Conservation (phyloP, 345 rosid genomes). For the Camelina hispida region DNA sequence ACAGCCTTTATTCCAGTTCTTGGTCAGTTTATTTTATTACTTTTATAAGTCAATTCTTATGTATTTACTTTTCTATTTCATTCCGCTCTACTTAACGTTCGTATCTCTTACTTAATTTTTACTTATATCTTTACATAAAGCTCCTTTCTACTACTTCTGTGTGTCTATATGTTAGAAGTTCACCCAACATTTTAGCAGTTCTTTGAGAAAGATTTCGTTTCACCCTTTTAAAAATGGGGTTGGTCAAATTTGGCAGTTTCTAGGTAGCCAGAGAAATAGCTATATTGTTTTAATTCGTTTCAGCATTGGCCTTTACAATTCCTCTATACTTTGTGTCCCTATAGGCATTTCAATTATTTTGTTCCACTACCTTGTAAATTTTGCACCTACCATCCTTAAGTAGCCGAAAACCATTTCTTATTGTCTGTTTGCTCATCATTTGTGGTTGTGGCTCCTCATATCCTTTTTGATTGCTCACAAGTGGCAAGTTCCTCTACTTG, state of each 20-base stretch:
- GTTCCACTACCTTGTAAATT: background rate
- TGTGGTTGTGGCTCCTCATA: constrained; percentile 9
- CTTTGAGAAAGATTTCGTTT: constrained; percentile 7
- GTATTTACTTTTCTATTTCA: constrained; percentile 39
- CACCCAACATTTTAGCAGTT: background rate
- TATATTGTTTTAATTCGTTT: background rate
- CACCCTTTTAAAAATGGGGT: background rate
- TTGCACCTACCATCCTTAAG: constrained; percentile 15
- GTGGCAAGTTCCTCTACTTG: constrained; percentile 1
- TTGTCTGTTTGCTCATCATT: constrained; percentile 16
- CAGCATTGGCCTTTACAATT: background rate
- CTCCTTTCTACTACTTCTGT: background rate
- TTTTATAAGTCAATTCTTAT: constrained; percentile 22
- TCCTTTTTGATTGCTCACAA: background rate
- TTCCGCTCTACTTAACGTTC: constrained; percentile 22
- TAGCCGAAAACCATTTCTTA: background rate
- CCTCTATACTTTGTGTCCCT: background rate
- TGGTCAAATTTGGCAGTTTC: constrained; percentile 11
- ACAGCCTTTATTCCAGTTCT: constrained; percentile 43
- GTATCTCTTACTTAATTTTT: constrained; percentile 20
- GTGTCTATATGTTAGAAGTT: constrained; percentile 10
- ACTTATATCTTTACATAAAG: constrained; percentile 3
- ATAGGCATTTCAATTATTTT: constrained; percentile 6
- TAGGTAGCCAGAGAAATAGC: background rate
- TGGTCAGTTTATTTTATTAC: constrained; percentile 44